A percentile compares a stretch with the other conserved stretches of the same genome.
These are phyloP conservation scores for Geotrichum phurueaensis DNA, from an alignment of 1,139 yeast species.

Conservation along the genomic window DNA sequence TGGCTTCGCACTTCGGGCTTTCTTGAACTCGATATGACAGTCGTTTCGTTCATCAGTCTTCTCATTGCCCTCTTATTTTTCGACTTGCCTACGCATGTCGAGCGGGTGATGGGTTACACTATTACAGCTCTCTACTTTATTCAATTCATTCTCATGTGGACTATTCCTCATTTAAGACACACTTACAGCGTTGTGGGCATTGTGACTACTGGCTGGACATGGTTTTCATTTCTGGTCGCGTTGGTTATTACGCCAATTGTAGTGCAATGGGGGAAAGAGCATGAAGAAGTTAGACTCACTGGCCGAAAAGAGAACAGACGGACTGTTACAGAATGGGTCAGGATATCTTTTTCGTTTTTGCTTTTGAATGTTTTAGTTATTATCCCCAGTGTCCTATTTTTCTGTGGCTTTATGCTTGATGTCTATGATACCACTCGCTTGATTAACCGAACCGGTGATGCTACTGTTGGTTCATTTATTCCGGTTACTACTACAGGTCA, in stretches of 20 bases:
- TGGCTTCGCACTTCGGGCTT: constrained; percentile 55
- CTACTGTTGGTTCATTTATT: constrained; percentile 9
- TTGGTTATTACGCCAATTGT: constrained; percentile 46
- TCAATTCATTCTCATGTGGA: constrained; percentile 45
- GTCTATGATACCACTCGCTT: constrained; percentile 52
- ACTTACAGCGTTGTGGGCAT: constrained; percentile 48
- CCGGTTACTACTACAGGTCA: constrained; percentile 1
- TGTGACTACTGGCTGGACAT: constrained; percentile 52
- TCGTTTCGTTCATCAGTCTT: constrained; percentile 45
- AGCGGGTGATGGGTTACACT: constrained; percentile 47
- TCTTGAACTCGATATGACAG: constrained; percentile 49
- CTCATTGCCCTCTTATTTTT: constrained; percentile 50
- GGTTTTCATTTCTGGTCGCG: constrained; percentile 44
- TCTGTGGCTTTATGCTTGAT: constrained; percentile 50
- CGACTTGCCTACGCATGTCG: constrained; percentile 52
- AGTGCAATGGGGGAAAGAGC: constrained; percentile 48
- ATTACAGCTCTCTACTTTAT: constrained; percentile 41
- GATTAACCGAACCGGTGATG: constrained; percentile 33
- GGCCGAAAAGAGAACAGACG: constrained; percentile 56
- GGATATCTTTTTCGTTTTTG: constrained; percentile 42
- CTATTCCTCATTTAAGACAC: constrained; percentile 45
- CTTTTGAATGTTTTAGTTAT: constrained; percentile 25
- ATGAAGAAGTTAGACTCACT: constrained; percentile 51
- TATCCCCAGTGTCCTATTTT: constrained; percentile 38
- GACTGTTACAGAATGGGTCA: constrained; percentile 51